Percentiles rank a stretch among this genome's conserved stretches.
phyloP scores from a whole-genome alignment of 176 grass and related monocot species.

The Triticum turgidum region DNA sequence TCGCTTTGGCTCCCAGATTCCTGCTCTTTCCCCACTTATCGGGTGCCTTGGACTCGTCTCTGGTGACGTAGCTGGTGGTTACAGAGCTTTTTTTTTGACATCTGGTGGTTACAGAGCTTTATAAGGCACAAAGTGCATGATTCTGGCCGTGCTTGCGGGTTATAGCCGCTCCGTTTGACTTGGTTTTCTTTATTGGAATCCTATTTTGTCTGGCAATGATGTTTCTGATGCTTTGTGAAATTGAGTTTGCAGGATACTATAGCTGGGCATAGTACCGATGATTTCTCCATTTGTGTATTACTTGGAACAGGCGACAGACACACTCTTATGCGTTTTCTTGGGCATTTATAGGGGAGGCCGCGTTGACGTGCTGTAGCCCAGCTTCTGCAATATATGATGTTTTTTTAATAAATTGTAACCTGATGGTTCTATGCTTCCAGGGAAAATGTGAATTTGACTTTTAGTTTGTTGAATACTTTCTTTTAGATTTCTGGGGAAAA shows the following conservation, averaged over 20 bases:
- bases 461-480: not conserved
- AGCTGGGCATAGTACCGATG: not conserved
- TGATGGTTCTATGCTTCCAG: not conserved
- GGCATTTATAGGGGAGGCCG: not conserved
- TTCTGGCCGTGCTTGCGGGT: not conserved
- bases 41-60: not conserved
- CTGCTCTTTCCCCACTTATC: not conserved
- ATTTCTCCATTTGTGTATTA: not conserved
- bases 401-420: not conserved
- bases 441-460: not conserved
- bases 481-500: not conserved
- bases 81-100: not conserved
- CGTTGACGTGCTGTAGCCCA: not conserved
- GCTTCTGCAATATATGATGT: not conserved
- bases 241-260: not conserved
- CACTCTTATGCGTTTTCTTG: not conserved
- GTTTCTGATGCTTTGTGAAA: not conserved
- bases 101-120: not conserved
- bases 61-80: conserved; percentile 15
- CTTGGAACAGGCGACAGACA: not conserved
- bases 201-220: not conserved
- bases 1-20: not conserved
- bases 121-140: not conserved
- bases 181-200: not conserved
- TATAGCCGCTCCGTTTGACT: not conserved